Base-by-base conservation (phyloP, 139 green algal species). In the Spirogloea muscicola region DNA sequence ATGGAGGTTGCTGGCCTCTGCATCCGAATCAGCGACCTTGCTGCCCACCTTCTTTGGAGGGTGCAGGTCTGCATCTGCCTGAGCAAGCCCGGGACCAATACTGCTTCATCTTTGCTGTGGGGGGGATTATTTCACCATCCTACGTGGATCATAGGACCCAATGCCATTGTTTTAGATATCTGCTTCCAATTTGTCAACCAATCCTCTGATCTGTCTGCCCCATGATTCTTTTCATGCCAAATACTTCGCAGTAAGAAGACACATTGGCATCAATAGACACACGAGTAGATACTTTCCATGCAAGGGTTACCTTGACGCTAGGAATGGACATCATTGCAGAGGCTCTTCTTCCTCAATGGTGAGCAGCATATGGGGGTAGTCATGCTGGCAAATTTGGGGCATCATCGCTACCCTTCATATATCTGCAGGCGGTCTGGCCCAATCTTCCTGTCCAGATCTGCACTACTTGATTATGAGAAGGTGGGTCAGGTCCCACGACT, bases 261-360 rank as follows among this genome's bases (percentile, higher is more conserved):
- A n/a, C n/a, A n/a, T n/a, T n/a, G n/a, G n/a, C 43, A n/a, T n/a
- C 43, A 13, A 25, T 10, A 13, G 13, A 13, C 43, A 25, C 13
- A 10, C 43, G 13, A 13, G 10, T 10, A 13, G 10, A 51, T 51
- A 25, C 43, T 51, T 51, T 51, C 43, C 43, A 51, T 13, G 10
- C 10, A 10, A 51, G 10, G 43, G 10, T 51, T 13, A 51, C 10
- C 10, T 13, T 10, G 43, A 10, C 13, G 43, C 43, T 25, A 13
- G 10, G 43, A 51, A 13, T 10, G 10, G 43, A n/a, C n/a, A n/a
- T n/a, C n/a, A n/a, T 44, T 57, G 59, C 65, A 74, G 65, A 27
- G 65, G 0, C 44, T 74, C 1, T 69, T 74, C 9, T 74, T 74
- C 16, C 65, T 74, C 29, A 74, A 74, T 36, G 58, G 16, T 18